Evolutionary conservation across 306 rosid species (phyloP).

Genomic region (Sophora flavescens): DNA sequence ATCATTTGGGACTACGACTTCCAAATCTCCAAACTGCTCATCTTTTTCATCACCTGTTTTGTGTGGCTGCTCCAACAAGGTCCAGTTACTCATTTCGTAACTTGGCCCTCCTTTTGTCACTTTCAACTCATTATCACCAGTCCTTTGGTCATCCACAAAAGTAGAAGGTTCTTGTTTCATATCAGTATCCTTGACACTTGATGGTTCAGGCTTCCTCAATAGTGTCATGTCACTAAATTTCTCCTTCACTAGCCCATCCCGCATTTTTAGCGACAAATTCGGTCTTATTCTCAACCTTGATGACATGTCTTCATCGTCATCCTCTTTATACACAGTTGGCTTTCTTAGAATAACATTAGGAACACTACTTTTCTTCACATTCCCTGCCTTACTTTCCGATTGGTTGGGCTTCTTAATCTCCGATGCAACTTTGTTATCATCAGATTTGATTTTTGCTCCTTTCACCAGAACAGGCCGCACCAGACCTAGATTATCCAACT

Average conservation of each 20-base stretch:
- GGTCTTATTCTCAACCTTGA: conserved; percentile 75
- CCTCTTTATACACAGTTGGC: conserved; percentile 62
- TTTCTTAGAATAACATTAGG: conserved; percentile 90
- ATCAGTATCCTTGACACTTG: conserved; percentile 43
- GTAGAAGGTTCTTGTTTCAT: conserved; percentile 46
- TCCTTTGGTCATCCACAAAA: conserved; percentile 43
- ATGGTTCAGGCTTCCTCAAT: conserved; percentile 79
- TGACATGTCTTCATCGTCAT: conserved; percentile 49
- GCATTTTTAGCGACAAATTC: conserved; percentile 72
- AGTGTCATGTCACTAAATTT: conserved; percentile 82
- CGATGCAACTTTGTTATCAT: conserved; percentile 52
- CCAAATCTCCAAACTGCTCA: conserved; percentile 41
- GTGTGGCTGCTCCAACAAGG: conserved; percentile 65
- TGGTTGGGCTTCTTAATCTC: conserved; percentile 61
- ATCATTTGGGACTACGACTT: conserved; percentile 45
- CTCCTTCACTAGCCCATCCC: conserved; percentile 56
- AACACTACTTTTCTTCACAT: conserved; percentile 56
- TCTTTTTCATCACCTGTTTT: conserved; percentile 31
- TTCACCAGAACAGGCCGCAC: conserved; percentile 74
- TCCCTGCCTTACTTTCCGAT: conserved; percentile 47
- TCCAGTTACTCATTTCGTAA: conserved; percentile 47
- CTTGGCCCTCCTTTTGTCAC: conserved; percentile 49
- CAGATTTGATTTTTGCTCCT: conserved; percentile 57
- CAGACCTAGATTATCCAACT: conserved; percentile 69
- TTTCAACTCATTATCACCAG: conserved; percentile 47